Base-by-base conservation (phyloP, 148 eudicot species). In the Rhododendron simsii region DNA sequence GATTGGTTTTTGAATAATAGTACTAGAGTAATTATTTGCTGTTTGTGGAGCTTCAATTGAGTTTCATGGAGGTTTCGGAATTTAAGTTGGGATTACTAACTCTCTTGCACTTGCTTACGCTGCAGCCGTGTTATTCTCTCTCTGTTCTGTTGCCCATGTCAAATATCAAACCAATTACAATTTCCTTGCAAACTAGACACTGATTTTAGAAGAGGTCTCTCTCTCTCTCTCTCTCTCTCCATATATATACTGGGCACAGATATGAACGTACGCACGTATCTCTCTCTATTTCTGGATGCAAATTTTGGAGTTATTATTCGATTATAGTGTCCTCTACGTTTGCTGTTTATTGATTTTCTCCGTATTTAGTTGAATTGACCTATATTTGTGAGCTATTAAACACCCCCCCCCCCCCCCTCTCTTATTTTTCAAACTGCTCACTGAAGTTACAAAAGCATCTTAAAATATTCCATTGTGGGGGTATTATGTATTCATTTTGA, bases 171-270 rank as follows among this genome's bases (percentile, higher is more conserved):
- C 26, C 85, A 45, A 7, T 57, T 77, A 2, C 85, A 45, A 15
- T 83, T 74, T 75, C 88, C 82, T 82, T 45, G 35, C 82, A 83
- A 16, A 59, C 23, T 77, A 30, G n/a, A 39, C 67, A 59, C 39
- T 78, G 77, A 39, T 5, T 83, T 77, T 48, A 84, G 39, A 23
- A 77, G 37, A 83, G 88, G 88, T 87, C 51, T 57, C 73, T 87
- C 28, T 47, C 39, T 10, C 33, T 15, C 9, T 86, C 48, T 55
- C 3, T 37, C 30, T n/a, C 14, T 55, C 18, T 57, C 21, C 14
- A 13, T 55, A 15, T 55, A 41, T 41, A 5, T 41, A 41, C 44
- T 41, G 44, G 7, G 44, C 44, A 41, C 44, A 41, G 44, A 41
- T 41, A 5, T 41, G 44, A 5, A 41, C 44, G 44, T 41, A 41